Conservation (phyloP, 805 yeast genomes). For the Starmera caribaea region DNA sequence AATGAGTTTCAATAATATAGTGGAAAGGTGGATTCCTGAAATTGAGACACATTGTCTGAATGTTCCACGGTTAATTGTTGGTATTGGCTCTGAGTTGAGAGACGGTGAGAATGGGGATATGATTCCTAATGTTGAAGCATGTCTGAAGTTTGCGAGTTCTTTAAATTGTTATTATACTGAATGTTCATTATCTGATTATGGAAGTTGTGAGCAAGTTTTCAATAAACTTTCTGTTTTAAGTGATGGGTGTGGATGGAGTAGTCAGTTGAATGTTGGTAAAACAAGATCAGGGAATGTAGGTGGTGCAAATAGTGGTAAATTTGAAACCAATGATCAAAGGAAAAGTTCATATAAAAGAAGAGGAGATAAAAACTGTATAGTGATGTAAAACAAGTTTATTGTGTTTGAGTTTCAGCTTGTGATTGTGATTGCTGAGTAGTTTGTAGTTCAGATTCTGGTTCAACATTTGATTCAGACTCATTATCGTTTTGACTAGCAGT, state of each 20-base stretch:
- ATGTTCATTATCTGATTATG: constrained; percentile 18
- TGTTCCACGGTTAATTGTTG: constrained; percentile 27
- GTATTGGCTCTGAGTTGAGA: constrained; percentile 28
- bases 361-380: neutral
- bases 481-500: constrained; percentile 1
- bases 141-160: constrained; percentile 21
- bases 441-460: neutral
- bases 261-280: neutral
- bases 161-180: constrained; percentile 26
- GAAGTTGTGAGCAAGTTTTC: constrained; percentile 11
- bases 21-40: constrained; percentile 35
- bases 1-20: constrained; percentile 24
- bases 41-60: constrained; percentile 28
- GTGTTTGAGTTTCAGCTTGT: too few relatives aligned
- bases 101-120: constrained; percentile 15
- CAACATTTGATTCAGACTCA: neutral
- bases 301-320: too few relatives aligned
- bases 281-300: too few relatives aligned
- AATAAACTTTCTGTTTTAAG: constrained; percentile 10
- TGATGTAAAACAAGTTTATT: neutral
- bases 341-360: neutral
- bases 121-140: constrained; percentile 17
- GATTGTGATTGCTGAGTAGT: too few relatives aligned
- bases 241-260: neutral
- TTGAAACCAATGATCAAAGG: too few relatives aligned